Evolutionary conservation across 2,329 filamentous ascomycete species (phyloP).

Genomic region (Beauveria rudraprayagi): DNA sequence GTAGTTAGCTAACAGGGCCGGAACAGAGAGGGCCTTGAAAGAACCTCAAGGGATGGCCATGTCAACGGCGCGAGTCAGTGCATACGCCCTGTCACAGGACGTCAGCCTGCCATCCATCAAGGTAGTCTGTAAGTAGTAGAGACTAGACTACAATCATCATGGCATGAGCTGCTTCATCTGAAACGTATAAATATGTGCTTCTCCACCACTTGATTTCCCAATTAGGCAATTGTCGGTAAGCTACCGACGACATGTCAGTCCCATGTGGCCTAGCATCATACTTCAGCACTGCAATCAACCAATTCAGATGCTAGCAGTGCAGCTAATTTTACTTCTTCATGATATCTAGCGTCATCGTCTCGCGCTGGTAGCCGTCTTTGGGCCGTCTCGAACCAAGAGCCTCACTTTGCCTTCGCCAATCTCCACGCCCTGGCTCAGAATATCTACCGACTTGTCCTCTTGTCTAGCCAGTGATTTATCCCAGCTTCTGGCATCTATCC

Average conservation of each 20-base stretch:
- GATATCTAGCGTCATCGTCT: slow-evolving; percentile 30
- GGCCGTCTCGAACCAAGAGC: slow-evolving; percentile 53
- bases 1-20: background rate
- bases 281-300: background rate
- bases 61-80: background rate
- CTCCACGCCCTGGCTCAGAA: slow-evolving; percentile 58
- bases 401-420: slow-evolving; percentile 60
- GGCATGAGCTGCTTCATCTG: background rate
- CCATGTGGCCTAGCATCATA: background rate
- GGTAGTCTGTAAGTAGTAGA: no score
- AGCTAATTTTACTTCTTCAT: slow-evolving; percentile 10
- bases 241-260: background rate
- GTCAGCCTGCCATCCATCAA: no score
- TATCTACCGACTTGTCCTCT: slow-evolving; percentile 41
- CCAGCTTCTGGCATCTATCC: slow-evolving; percentile 60
- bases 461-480: slow-evolving; percentile 52
- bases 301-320: background rate
- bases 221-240: background rate
- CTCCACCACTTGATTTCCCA: background rate
- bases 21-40: background rate
- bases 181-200: background rate
- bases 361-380: slow-evolving; percentile 45
- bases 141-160: background rate
- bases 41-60: background rate
- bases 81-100: no score